Evolutionary conservation across 225 moss, liverwort and hornwort species (phyloP).

Genomic region (Polytrichum formosum): DNA sequence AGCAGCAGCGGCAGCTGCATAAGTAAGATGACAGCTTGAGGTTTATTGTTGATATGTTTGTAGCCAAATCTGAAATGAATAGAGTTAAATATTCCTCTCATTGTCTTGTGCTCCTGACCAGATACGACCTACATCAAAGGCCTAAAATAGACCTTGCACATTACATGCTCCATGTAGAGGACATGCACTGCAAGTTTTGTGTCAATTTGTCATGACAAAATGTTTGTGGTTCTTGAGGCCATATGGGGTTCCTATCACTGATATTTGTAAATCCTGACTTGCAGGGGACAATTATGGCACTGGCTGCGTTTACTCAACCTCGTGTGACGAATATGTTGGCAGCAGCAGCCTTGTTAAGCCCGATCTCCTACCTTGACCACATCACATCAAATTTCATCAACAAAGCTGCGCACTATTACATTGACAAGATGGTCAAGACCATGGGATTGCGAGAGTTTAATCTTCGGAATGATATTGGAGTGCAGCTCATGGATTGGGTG

Average conservation of each 20-base stretch:
- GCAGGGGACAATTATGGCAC: constrained; percentile 93
- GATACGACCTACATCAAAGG: too few relatives aligned
- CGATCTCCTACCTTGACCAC: constrained; percentile 84
- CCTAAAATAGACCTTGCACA: too few relatives aligned
- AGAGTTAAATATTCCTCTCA: neutral
- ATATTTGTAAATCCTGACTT: neutral
- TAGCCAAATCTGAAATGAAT: neutral
- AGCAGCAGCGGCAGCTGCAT: too few relatives aligned
- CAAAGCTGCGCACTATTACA: constrained; percentile 72
- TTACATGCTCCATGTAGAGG: too few relatives aligned
- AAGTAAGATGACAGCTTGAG: too few relatives aligned
- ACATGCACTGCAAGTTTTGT: too few relatives aligned
- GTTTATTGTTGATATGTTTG: too few relatives aligned
- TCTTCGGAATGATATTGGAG: constrained; percentile 72
- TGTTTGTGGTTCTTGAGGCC: too few relatives aligned
- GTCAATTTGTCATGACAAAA: too few relatives aligned
- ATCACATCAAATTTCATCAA: constrained; percentile 74
- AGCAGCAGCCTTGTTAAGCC: constrained; percentile 85
- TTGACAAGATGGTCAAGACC: constrained; percentile 76
- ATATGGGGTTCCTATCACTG: neutral
- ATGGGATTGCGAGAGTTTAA: constrained; percentile 83
- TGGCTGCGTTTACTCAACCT: constrained; percentile 78
- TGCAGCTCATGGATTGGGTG: constrained; percentile 71
- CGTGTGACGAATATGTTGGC: constrained; percentile 53
- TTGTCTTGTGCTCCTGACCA: too few relatives aligned